Evolutionary conservation across 257 asterid species (phyloP).

Genomic region (Nicotiana benthamiana): DNA sequence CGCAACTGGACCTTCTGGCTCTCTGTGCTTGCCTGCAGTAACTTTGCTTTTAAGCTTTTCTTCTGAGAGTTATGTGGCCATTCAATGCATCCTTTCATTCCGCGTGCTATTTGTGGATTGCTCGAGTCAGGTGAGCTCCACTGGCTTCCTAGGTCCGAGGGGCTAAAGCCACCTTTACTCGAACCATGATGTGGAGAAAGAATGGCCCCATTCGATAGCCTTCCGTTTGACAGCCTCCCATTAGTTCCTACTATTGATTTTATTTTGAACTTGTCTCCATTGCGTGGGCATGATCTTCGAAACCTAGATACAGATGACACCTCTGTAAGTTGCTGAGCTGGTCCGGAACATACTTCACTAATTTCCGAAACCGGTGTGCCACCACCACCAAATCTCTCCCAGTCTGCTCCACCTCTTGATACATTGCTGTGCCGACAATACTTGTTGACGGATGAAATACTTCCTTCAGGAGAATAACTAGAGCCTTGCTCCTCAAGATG

Average conservation of each 20-base stretch:
- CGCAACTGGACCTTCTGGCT: constrained; percentile 81
- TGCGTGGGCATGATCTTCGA: constrained; percentile 37
- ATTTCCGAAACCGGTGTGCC: constrained; percentile 40
- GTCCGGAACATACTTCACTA: constrained; percentile 34
- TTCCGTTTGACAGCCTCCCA: constrained; percentile 39
- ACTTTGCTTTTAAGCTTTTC: constrained; percentile 60
- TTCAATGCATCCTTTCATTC: constrained; percentile 85
- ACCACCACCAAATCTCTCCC: constrained; percentile 29
- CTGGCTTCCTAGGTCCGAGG: constrained; percentile 45
- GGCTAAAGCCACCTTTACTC: constrained; percentile 38
- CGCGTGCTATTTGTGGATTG: constrained; percentile 52
- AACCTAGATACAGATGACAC: constrained; percentile 41
- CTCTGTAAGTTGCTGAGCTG: constrained; percentile 31
- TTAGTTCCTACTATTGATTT: neutral
- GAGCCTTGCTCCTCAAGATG: constrained; percentile 59
- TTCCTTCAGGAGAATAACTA: constrained; percentile 48
- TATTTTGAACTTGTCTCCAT: neutral
- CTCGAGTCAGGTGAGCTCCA: constrained; percentile 67
- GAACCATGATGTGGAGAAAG: constrained; percentile 42
- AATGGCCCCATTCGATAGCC: constrained; percentile 28
- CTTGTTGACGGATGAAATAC: constrained; percentile 36
- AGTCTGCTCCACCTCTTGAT: constrained; percentile 26
- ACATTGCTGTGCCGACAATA: constrained; percentile 23
- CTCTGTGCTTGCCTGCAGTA: constrained; percentile 77
- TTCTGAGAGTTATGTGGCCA: constrained; percentile 68